phyloP scores from a whole-genome alignment of 352 stramenopile species.

The Phytophthora chlamydospora region DNA sequence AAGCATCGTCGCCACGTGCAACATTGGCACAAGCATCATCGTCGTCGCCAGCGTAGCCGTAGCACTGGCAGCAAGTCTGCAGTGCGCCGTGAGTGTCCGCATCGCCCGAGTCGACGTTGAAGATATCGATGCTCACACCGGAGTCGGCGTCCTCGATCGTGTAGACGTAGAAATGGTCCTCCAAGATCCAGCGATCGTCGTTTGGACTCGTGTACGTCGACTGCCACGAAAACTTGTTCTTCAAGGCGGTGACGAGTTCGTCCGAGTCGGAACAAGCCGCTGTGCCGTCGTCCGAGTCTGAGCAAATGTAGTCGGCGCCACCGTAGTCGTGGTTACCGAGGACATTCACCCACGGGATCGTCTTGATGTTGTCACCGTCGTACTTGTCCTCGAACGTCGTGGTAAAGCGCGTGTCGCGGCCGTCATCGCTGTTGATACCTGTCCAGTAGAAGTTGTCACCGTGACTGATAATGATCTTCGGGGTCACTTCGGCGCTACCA shows the following conservation, averaged over 20 bases:
- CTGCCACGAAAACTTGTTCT: conserved; percentile 54
- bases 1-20: conserved; percentile 41
- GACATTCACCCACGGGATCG: conserved; percentile 65
- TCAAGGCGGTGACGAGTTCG: conserved; percentile 32
- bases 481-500: conserved; percentile 39
- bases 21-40: conserved; percentile 45
- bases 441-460: conserved; percentile 74
- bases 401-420: conserved; percentile 50
- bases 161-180: conserved; percentile 62
- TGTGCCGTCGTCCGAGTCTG: conserved; percentile 26
- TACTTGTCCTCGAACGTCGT: conserved; percentile 54
- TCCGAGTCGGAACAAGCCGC: conserved; percentile 34
- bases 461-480: conserved; percentile 64
- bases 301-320: conserved; percentile 59
- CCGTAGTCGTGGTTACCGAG: conserved; percentile 73
- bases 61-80: conserved; percentile 64
- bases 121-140: conserved; percentile 57
- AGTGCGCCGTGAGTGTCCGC: conserved; percentile 49
- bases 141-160: conserved; percentile 40
- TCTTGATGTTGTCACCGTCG: conserved; percentile 47
- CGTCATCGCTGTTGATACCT: conserved; percentile 50
- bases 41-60: conserved; percentile 48
- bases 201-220: conserved; percentile 53
- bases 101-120: conserved; percentile 61
- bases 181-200: conserved; percentile 52